Evolutionary conservation across 805 yeast genomes (phyloP), one percentile per base, ranked within the genome.

Genomic region (Metschnikowia cerradonensis): DNA sequence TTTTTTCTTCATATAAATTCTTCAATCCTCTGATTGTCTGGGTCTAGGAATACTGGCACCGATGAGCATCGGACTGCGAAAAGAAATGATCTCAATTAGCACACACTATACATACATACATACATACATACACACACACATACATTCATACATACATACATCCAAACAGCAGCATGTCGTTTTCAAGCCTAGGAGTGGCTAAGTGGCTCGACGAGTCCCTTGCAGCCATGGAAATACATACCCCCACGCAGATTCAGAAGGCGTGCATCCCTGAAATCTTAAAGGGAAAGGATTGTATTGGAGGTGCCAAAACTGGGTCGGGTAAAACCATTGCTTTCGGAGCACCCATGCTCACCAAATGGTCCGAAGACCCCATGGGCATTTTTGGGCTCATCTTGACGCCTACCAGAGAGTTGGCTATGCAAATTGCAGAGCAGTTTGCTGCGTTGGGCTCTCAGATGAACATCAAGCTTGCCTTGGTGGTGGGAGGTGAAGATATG

Each of bases 321-420:
- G 99, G 99, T 79, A 94, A 94, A 66, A 94, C 99, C 1, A 83
- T 94, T 20, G 97, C 98, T 1, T 94, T 94, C 77, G 98, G 92
- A 1, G 95, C 90, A n/a, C 99, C 99, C 2, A 92, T 94, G 89
- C 73, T 94, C 50, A 82, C 96, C 1, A 78, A 86, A 62, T 94
- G 98, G 97, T 88, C 97, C 0, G 87, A 85, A 57, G 98, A 94
- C 65, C 99, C 99, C 1, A 80, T 80, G 67, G 99, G 97, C 1
- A 87, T 94, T 36, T 94, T 77, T 67, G 99, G 97, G 3, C 71
- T 94, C 2, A 80, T 94, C 1, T 67, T 94, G 50, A 94, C 99
- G 0, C 99, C 99, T 3, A 86, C 92, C 0, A 77, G 99, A 68
- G 99, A 94, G 66, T 76, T 92, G 60, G 99, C 99, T 0, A 73